Conservation (phyloP, 805 yeast genomes). For the Starmerella kuoi region DNA sequence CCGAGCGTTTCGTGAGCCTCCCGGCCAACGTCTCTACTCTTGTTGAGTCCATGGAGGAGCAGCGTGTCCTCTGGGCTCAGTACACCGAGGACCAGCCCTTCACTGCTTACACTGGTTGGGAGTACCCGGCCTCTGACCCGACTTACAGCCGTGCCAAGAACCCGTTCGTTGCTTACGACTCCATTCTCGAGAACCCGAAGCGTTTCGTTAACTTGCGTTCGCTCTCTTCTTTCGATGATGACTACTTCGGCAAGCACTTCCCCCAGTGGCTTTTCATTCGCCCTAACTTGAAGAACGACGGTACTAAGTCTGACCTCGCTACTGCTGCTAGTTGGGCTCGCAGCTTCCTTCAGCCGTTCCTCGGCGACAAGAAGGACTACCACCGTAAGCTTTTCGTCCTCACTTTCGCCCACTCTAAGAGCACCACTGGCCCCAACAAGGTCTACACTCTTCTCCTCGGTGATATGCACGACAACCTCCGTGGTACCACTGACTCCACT, state of each 20-base stretch:
- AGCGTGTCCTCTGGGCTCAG: slow-evolving; percentile 40
- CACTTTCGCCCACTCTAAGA: slow-evolving; percentile 41
- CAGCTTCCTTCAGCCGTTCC: slow-evolving; percentile 35
- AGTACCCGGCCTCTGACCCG: slow-evolving; percentile 32
- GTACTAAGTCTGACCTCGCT: slow-evolving; percentile 38
- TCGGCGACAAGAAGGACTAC: slow-evolving; percentile 30
- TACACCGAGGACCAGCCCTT: slow-evolving; percentile 43
- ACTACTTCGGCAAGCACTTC: slow-evolving; percentile 31
- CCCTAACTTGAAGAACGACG: slow-evolving; percentile 44
- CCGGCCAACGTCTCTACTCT: slow-evolving; percentile 38
- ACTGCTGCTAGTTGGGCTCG: slow-evolving; percentile 38
- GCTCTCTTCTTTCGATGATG: slow-evolving; percentile 35
- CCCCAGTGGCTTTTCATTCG: slow-evolving; percentile 45
- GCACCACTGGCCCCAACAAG: slow-evolving; percentile 35
- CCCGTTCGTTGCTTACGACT: slow-evolving; percentile 36
- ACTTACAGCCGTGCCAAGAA: slow-evolving; percentile 43
- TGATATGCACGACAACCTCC: slow-evolving; percentile 34
- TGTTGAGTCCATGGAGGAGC: slow-evolving; percentile 37
- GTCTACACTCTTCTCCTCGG: slow-evolving; percentile 38
- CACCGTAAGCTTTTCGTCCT: slow-evolving; percentile 38
- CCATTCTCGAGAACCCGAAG: slow-evolving; percentile 28
- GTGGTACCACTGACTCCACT: slow-evolving; percentile 37
- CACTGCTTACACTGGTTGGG: slow-evolving; percentile 40
- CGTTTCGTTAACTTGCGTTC: slow-evolving; percentile 38
- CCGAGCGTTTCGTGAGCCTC: slow-evolving; percentile 35